Evolutionary conservation across 306 rosid genomes (phyloP).

Genomic region (Citrullus colocynthis): DNA sequence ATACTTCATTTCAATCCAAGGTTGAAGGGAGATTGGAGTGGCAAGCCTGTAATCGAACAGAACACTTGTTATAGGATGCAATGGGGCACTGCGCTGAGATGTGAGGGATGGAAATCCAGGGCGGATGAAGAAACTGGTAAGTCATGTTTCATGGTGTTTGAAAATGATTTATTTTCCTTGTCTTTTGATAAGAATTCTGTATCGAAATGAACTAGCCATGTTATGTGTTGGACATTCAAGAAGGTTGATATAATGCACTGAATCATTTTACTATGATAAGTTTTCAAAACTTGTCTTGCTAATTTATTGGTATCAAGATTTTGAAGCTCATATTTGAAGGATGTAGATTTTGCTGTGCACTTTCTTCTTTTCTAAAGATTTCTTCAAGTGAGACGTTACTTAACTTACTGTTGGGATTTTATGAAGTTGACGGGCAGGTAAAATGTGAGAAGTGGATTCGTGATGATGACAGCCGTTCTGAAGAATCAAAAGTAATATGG

Average conservation of each 20-base stretch:
- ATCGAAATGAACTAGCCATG: not conserved
- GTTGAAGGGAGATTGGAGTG: constrained; percentile 93
- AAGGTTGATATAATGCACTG: not conserved
- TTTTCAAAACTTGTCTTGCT: not conserved
- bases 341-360: constrained; percentile 1
- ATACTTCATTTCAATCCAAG: constrained; percentile 93
- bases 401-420: constrained; percentile 25
- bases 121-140: constrained; percentile 83
- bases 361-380: not conserved
- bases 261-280: not conserved
- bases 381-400: constrained; percentile 4
- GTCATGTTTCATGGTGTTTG: not conserved
- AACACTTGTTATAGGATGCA: constrained; percentile 94
- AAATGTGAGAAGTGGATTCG: constrained; percentile 98
- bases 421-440: constrained; percentile 81
- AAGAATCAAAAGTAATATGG: constrained; percentile 80
- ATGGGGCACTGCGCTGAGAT: constrained; percentile 76
- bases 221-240: not conserved
- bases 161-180: not conserved
- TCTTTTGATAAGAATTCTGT: not conserved
- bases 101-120: constrained; percentile 82
- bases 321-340: not conserved
- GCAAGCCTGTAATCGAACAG: constrained; percentile 73
- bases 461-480: constrained; percentile 52
- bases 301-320: not conserved